Evolutionary conservation across 2,329 filamentous ascomycete species (phyloP), one percentile per base, ranked within the genome.

Genomic region (Ampelomyces quisqualis): DNA sequence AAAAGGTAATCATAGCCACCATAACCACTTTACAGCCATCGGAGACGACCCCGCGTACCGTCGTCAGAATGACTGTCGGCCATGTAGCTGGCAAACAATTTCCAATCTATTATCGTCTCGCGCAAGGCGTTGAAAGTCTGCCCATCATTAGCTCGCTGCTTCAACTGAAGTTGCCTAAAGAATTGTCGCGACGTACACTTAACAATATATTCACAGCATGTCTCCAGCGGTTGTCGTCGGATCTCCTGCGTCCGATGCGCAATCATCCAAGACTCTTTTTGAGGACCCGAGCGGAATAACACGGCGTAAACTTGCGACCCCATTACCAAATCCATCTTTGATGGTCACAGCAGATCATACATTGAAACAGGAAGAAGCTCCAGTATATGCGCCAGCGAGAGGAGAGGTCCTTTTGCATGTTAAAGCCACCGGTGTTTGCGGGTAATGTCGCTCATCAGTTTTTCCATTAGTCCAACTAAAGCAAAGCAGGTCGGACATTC

Each of bases 401-500:
- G 77, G 76, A 11, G 77, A 84, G 49, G 80, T 79, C 1, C 65
- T 83, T 2, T 53, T 85, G 7, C 80, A 84, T 45, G 73, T 85
- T 51, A 82, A 81, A 57, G 74, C 76, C 1, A 83, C 80, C 3
- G 81, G 81, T 29, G 79, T 85, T 24, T 85, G 82, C 65, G 81
- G 82, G 73, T 81, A 64, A 55, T 65, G 11, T 5, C n/a, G n/a
- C n/a, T n/a, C n/a, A n/a, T n/a, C n/a, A n/a, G n/a, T n/a, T n/a
- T n/a, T n/a, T n/a, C n/a, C n/a, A n/a, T n/a, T n/a, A n/a, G n/a
- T n/a, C n/a, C n/a, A n/a, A n/a, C n/a, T n/a, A n/a, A n/a, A 15
- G 7, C 11, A 2, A 4, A 7, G 7, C 43, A 80, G 77, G 27
- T 85, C 81, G 1, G 82, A 86, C 53, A 77, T 86, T 49, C 82